A percentile compares a stretch with the other conserved stretches of the same genome.
Conservation (phyloP, 305 asterid species). For the Petunia hybrid region DNA sequence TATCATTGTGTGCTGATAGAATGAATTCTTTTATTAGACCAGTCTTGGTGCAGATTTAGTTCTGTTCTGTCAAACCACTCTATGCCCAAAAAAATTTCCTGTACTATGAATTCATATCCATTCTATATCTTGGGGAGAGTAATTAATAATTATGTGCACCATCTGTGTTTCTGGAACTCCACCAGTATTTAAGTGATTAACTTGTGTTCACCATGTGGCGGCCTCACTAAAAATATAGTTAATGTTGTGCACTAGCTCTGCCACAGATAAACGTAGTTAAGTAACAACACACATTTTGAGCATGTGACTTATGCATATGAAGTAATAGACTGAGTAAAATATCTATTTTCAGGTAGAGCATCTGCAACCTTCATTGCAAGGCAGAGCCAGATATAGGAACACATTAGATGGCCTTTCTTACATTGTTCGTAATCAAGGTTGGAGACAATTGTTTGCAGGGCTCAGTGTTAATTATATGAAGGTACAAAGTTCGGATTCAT, state of each 20-base stretch:
- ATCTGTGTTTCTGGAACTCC: constrained; percentile 19
- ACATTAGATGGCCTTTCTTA: constrained; percentile 65
- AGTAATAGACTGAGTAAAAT: not conserved
- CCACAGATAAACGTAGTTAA: not conserved
- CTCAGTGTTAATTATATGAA: constrained; percentile 88
- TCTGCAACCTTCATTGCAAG: constrained; percentile 45
- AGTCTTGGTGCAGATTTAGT: constrained; percentile 29
- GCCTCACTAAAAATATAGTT: not conserved
- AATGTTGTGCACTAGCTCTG: constrained; percentile 20
- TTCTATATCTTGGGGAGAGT: constrained; percentile 15
- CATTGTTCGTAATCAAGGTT: constrained; percentile 72
- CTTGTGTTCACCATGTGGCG: not conserved
- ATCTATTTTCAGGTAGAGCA: constrained; percentile 70
- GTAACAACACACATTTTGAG: not conserved
- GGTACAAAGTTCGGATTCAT: constrained; percentile 47
- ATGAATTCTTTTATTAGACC: not conserved
- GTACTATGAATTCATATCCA: not conserved
- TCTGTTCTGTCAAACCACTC: not conserved
- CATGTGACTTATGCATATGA: not conserved
- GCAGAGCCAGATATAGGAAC: constrained; percentile 54
- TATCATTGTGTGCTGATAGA: constrained; percentile 33
- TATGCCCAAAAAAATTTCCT: not conserved
- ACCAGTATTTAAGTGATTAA: not conserved
- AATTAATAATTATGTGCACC: not conserved
- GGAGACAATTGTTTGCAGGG: constrained; percentile 85